These are phyloP conservation scores for Aphanomyces stellatus DNA, from an alignment of 352 stramenopile genomes.

Conservation along the genomic window DNA sequence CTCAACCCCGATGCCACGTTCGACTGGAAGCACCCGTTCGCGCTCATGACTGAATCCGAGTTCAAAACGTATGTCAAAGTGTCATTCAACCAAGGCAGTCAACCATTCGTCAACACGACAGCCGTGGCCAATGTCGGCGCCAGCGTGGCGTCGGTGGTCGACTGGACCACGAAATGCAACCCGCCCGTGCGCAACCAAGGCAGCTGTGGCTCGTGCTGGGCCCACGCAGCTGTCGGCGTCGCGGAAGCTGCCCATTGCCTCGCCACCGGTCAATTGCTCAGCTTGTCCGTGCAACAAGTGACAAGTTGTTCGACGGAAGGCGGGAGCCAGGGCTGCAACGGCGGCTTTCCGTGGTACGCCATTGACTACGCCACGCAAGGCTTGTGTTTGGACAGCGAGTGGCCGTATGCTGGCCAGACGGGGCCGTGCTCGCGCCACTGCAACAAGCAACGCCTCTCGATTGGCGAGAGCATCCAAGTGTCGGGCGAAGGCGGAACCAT, in stretches of 20 bases:
- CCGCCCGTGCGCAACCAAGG: too few relatives aligned
- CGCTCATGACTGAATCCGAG: too few relatives aligned
- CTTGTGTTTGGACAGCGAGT: constrained; percentile 92
- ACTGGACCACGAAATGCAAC: too few relatives aligned
- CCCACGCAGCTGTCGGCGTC: too few relatives aligned
- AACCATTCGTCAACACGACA: too few relatives aligned
- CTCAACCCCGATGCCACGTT: too few relatives aligned
- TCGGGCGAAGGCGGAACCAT: constrained; percentile 51
- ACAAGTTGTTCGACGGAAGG: constrained; percentile 91
- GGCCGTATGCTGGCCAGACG: constrained; percentile 87
- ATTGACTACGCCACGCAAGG: constrained; percentile 92
- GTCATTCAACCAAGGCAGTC: too few relatives aligned
- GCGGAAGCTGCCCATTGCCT: constrained; percentile 96
- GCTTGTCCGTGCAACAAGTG: constrained; percentile 96
- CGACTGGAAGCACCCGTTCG: too few relatives aligned
- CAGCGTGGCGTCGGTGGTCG: too few relatives aligned
- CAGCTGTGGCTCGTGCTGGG: too few relatives aligned
- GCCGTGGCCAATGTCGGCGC: too few relatives aligned
- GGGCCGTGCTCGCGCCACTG: constrained; percentile 70
- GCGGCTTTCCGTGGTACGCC: constrained; percentile 95
- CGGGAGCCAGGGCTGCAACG: constrained; percentile 94
- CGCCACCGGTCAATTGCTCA: constrained; percentile 79
- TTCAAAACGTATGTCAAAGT: too few relatives aligned
- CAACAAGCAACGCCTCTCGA: constrained; percentile 85
- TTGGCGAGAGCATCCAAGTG: constrained; percentile 89